Evolutionary conservation across 1,284 basidiomycete genomes (phyloP), one percentile per base, ranked within the genome.

Genomic region (Lentinus polychrous): DNA sequence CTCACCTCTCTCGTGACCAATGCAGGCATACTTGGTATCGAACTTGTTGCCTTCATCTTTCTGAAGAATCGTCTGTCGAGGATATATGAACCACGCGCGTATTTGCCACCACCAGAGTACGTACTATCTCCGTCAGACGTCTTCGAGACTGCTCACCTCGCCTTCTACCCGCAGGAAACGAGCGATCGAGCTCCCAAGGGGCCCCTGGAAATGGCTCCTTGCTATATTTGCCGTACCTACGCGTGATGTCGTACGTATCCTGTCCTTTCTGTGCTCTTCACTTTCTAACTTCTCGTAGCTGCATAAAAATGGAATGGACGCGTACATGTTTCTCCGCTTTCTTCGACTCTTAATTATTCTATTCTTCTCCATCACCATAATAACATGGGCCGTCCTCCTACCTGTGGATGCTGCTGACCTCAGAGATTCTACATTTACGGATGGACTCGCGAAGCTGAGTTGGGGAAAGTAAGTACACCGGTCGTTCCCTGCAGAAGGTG

Each of bases 321-420:
- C 86, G 53, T 91, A 79, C 66, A 80, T 88, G 72, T 87, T 87
- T 58, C 59, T 77, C 4, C 70, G 75, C 14, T 91, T 83, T 63
- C 66, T 89, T 37, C 75, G 78, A 53, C 72, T 85, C 61, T 71
- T 83, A 57, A 66, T 83, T 52, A 75, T 75, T 59, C 79, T 87
- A 23, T 83, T 89, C 60, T 60, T 79, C 6, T 78, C 80, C 6
- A 81, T 83, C 60, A 84, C 81, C 57, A 17, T 80, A 43, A 35
- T 79, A 12, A 82, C 81, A 2, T 83, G 81, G 68, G 48, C 68
- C 8, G 63, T 84, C 31, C 73, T 85, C 34, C 60, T 83, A 12
- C 84, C 87, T 23, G 69, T 85, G 51, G 76, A 89, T 50, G 66
- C 75, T 8, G 74, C 68, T 7, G 70, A 72, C 12, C 64, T 78